Evolutionary conservation across 768 basidiomycete species (phyloP).

Genomic region (Amanita subjunquillea): DNA sequence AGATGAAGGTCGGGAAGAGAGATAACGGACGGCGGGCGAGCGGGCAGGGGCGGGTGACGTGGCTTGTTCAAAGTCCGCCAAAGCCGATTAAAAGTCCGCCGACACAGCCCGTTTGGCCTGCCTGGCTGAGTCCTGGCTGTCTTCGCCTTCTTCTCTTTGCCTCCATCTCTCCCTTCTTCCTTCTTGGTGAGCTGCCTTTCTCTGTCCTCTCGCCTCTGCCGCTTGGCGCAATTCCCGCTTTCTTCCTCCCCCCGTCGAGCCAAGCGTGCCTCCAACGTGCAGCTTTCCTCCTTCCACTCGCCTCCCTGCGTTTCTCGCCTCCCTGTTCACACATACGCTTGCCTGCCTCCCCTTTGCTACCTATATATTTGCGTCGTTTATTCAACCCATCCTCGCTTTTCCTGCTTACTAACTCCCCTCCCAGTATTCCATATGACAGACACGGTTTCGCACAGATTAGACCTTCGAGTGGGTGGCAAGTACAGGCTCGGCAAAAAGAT

Average conservation of each 20-base stretch:
- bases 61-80: too few relatives aligned
- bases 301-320: slow-evolving; percentile 24
- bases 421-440: slow-evolving; percentile 52
- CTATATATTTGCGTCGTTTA: slow-evolving; percentile 1
- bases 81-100: slow-evolving; percentile 36
- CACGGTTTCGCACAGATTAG: slow-evolving; percentile 57
- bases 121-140: slow-evolving; percentile 17
- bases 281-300: slow-evolving; percentile 8
- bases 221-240: not conserved
- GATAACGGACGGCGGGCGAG: not conserved
- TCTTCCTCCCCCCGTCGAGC: not conserved
- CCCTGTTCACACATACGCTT: slow-evolving; percentile 30
- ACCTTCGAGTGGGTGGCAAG: slow-evolving; percentile 87
- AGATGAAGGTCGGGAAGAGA: not conserved
- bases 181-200: not conserved
- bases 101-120: slow-evolving; percentile 32
- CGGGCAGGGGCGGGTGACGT: not conserved
- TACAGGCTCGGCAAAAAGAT: slow-evolving; percentile 99
- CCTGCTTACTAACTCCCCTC: slow-evolving; percentile 11
- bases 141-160: slow-evolving; percentile 11
- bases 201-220: not conserved
- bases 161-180: not conserved
- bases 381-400: slow-evolving; percentile 10
- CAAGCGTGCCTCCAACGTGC: not conserved
- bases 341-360: slow-evolving; percentile 11